Evolutionary conservation across 306 rosid genomes (phyloP), one percentile per base, ranked within the genome.

Genomic region (Trifolium repens): DNA sequence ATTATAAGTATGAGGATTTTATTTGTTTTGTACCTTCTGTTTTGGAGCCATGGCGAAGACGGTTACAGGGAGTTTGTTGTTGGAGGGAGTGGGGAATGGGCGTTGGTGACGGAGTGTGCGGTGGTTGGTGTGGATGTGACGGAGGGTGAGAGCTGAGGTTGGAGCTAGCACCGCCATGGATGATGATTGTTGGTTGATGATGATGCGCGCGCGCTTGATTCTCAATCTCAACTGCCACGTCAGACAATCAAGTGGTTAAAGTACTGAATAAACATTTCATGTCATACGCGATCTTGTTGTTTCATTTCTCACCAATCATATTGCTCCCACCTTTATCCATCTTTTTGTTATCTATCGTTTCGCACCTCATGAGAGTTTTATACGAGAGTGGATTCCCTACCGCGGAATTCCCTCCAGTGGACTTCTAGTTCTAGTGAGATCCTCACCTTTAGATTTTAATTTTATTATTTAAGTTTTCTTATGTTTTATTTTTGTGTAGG

Each of bases 21-120:
- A 12, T 14, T 14, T 5, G 4, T 37, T 39, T 16, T 10, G 53
- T 71, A 81, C 98, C 98, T 94, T 94, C 39, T 84, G 81, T 79
- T 79, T 15, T 43, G 98, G 79, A 12, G 96, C 93, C 97, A 94
- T 91, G 79, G 94, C 92, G 65, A 89, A 62, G 76, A 89, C 75
- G 0, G 89, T 78, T 0, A 87, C 74, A 44, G 93, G 43, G 4
- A 11, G 37, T 58, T 58, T 54, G 35, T 73, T 84, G 44, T 46
- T 65, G 63, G 58, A 1, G 67, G 78, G 15, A 27, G 74, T 17
- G 10, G 83, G 69, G 44, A 66, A 55, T 14, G 67, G 4, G 54
- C 71, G 74, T 63, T 15, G 65, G 71, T 16, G 11, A 44, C 49
- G 87, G 73, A 80, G 32, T 64, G 80, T 80, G 57, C 49, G 87